Percentiles rank a stretch among this genome's conserved stretches.
These are phyloP conservation scores for Ruellia speciosa DNA, from an alignment of 305 asterid species.

Conservation along the genomic window DNA sequence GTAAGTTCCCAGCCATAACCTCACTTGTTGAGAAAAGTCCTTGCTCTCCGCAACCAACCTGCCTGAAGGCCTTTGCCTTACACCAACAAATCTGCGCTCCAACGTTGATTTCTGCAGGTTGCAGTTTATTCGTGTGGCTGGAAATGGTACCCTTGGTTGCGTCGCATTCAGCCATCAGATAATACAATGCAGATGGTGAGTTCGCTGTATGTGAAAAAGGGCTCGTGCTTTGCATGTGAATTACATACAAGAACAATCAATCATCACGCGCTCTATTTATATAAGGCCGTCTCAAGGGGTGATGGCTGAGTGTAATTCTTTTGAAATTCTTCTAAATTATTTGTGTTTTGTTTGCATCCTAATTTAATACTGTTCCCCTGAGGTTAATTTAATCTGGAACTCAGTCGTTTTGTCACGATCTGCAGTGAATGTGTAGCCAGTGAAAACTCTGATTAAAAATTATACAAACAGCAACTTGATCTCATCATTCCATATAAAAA, in stretches of 20 bases:
- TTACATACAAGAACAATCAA: slow-evolving; percentile 2
- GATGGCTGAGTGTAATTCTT: neutral
- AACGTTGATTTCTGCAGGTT: slow-evolving; percentile 23
- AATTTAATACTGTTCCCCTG: neutral
- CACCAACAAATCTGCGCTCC: slow-evolving; percentile 63
- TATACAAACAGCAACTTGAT: slow-evolving; percentile 6
- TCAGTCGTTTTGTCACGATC: neutral
- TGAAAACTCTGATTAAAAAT: slow-evolving; percentile 28
- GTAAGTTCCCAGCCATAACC: slow-evolving; percentile 86
- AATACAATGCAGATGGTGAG: slow-evolving; percentile 1
- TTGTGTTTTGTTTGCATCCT: neutral
- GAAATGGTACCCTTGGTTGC: slow-evolving; percentile 25
- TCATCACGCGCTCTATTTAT: slow-evolving; percentile 29
- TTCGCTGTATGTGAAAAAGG: neutral
- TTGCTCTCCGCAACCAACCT: slow-evolving; percentile 94
- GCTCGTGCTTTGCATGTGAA: slow-evolving; percentile 23
- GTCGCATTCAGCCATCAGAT: slow-evolving; percentile 41
- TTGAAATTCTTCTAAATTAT: neutral
- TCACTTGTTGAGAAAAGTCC: slow-evolving; percentile 65
- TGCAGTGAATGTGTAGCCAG: slow-evolving; percentile 21
- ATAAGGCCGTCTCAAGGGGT: neutral
- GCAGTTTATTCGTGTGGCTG: slow-evolving; percentile 26
- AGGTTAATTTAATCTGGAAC: neutral
- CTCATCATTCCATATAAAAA: slow-evolving; percentile 18
- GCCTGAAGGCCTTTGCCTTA: slow-evolving; percentile 78